Base-by-base conservation (phyloP, 148 eudicot species). In the Linanthus parryae region DNA sequence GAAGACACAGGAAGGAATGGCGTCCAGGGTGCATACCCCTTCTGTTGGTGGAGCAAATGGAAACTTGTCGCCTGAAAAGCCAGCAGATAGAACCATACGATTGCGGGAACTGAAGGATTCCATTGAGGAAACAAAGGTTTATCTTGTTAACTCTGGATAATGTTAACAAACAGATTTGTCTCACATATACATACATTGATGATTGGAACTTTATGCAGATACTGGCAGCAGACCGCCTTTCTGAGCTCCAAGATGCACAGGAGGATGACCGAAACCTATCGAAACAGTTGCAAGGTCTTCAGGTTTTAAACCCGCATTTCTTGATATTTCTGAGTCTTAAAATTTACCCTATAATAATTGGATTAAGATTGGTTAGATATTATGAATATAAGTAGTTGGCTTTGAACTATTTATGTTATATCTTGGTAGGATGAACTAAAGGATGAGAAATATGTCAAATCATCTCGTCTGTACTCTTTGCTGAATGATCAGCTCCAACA, bases 111-210 rank as follows among this genome's bases (percentile, higher is more conserved):
- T 88, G 56, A 94, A 78, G 71, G 88, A 84, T 25, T 84, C 88
- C 39, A 69, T 88, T 24, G 83, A 82, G 67, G 99, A 94, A 67
- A 73, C 84, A 52, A 79, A 94, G 95, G 99, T 92, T n/a, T n/a
- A n/a, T n/a, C n/a, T n/a, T n/a, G n/a, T n/a, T n/a, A n/a, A n/a
- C n/a, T n/a, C n/a, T n/a, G n/a, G n/a, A n/a, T n/a, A n/a, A n/a
- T n/a, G n/a, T n/a, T n/a, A n/a, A n/a, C n/a, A n/a, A n/a, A n/a
- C n/a, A n/a, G n/a, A n/a, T n/a, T n/a, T n/a, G n/a, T n/a, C n/a
- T n/a, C n/a, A n/a, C n/a, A n/a, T n/a, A n/a, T n/a, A n/a, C n/a
- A n/a, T n/a, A n/a, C n/a, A 47, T 49, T 60, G 47, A 52, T 51
- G 15, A 39, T 56, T 35, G 43, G 56, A 12, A 30, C 45, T 17